These are phyloP conservation scores for Pythium grandisporangium DNA, from an alignment of 352 stramenopile species.

Conservation along the genomic window DNA sequence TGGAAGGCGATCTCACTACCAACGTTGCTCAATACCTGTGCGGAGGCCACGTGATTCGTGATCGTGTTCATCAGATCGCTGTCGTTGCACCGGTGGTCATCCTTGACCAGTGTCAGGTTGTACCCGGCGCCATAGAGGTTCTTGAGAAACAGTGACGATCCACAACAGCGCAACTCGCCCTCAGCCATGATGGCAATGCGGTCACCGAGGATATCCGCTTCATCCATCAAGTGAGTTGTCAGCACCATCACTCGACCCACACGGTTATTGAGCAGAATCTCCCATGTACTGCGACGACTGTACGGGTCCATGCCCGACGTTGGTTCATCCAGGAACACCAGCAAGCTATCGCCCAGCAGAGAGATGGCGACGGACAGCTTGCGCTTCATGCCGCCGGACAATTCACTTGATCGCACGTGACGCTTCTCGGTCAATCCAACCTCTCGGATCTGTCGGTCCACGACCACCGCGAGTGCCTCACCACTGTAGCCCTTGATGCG, in stretches of 20 bases:
- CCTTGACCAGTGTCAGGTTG: slow-evolving; percentile 56
- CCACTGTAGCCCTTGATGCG: slow-evolving; percentile 46
- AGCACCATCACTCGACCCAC: slow-evolving; percentile 66
- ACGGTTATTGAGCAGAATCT: slow-evolving; percentile 50
- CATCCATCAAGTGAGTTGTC: slow-evolving; percentile 92
- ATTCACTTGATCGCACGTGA: slow-evolving; percentile 25
- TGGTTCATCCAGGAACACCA: slow-evolving; percentile 88
- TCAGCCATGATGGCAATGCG: slow-evolving; percentile 63
- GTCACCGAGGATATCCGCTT: slow-evolving; percentile 68
- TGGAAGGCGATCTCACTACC: slow-evolving; percentile 75
- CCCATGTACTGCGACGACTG: slow-evolving; percentile 86
- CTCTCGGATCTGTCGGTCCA: slow-evolving; percentile 28
- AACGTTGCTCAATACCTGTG: slow-evolving; percentile 66
- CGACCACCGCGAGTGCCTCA: slow-evolving; percentile 19
- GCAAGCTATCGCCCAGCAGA: slow-evolving; percentile 74
- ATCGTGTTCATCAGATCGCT: slow-evolving; percentile 31
- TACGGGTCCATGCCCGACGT: slow-evolving; percentile 96
- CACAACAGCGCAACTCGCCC: slow-evolving; percentile 47
- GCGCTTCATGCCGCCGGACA: slow-evolving; percentile 88
- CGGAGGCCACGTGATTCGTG: slow-evolving; percentile 20
- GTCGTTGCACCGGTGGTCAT: slow-evolving; percentile 21
- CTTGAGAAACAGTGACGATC: slow-evolving; percentile 73
- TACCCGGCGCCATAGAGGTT: slow-evolving; percentile 51
- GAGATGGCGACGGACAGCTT: slow-evolving; percentile 88
- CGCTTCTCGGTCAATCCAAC: slow-evolving; percentile 57